phyloP scores from a whole-genome alignment of 2,329 filamentous ascomycete genomes.

The Claviceps sp. region DNA sequence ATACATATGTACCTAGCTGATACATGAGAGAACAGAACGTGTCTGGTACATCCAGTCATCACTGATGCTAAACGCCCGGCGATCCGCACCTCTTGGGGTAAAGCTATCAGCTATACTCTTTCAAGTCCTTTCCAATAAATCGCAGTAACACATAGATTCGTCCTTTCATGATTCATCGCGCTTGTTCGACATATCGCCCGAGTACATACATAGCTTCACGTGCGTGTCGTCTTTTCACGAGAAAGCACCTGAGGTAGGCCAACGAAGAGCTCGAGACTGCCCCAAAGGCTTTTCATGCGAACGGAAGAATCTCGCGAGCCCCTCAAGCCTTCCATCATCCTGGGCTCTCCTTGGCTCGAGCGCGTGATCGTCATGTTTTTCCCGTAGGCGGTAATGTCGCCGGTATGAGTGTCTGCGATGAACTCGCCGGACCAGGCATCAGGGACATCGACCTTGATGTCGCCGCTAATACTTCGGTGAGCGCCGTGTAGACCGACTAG shows the following conservation, averaged over 20 bases:
- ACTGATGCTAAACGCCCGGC: no score
- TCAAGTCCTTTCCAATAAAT: no score
- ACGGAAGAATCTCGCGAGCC: conserved; percentile 24
- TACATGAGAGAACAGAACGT: no score
- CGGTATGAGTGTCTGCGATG: conserved; percentile 22
- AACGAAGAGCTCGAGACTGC: conserved; percentile 12
- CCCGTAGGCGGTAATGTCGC: conserved; percentile 26
- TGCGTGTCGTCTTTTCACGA: no score
- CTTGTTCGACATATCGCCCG: no score
- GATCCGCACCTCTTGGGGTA: no score
- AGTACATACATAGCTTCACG: no score
- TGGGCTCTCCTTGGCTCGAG: conserved; percentile 20
- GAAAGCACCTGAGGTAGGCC: conserved; percentile 11
- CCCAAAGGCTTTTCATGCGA: conserved; percentile 18
- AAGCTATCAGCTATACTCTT: no score
- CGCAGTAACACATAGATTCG: no score
- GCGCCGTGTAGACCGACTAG: conserved; percentile 24
- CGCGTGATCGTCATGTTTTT: conserved; percentile 26
- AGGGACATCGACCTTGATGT: conserved; percentile 31
- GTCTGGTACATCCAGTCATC: no score
- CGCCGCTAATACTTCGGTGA: conserved; percentile 33
- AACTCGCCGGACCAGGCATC: conserved; percentile 35
- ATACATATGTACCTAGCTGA: no score
- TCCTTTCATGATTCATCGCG: no score
- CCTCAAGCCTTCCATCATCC: conserved; percentile 25